Evolutionary conservation across 345 rosid genomes (phyloP), one percentile per base, ranked within the genome.

Genomic region (Rubroshorea leprosula): DNA sequence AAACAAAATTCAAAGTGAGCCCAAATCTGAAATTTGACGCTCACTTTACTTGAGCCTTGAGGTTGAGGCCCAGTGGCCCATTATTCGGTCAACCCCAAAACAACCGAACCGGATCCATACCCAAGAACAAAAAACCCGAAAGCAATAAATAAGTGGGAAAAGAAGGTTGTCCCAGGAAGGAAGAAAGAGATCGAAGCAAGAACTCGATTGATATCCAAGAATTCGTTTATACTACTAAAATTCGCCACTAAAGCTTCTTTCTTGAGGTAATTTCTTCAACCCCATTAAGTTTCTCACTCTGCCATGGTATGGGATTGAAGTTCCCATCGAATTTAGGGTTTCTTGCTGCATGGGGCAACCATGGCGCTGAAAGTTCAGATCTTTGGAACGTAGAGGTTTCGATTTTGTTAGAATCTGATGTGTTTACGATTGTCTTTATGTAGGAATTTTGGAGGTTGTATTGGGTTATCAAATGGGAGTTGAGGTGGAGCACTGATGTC

Each of bases 401-500:
- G 1, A 5, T 15, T 44, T 44, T 44, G n/a, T 17, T 3, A 41
- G 22, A 41, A 43, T 49, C 48, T 43, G 44, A 35, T 12, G 25
- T 48, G n/a, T 6, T 20, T n/a, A n/a, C n/a, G 29, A 6, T 39
- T 61, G 20, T 27, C 39, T 19, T 16, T 23, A 16, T 24, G 17
- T 39, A 58, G 67, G 60, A 22, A 55, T 23, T n/a, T 22, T 26
- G 54, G 67, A 63, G 19, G 49, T 51, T 13, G 25, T 39, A 22
- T 62, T 52, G 31, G 62, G 46, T 20, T 22, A 52, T 54, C 58
- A 67, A 57, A 75, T 67, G 76, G 78, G 72, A 58, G 56, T 80
- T 71, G 55, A 68, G 69, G 20, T 59, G 25, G 64, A 60, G 68
- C 68, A 62, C 78, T 88, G 77, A 85, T 80, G 86, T 76, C 90